Conservation (phyloP, 78 protist genomes). For the Dictyostelium brefeldianum region DNA sequence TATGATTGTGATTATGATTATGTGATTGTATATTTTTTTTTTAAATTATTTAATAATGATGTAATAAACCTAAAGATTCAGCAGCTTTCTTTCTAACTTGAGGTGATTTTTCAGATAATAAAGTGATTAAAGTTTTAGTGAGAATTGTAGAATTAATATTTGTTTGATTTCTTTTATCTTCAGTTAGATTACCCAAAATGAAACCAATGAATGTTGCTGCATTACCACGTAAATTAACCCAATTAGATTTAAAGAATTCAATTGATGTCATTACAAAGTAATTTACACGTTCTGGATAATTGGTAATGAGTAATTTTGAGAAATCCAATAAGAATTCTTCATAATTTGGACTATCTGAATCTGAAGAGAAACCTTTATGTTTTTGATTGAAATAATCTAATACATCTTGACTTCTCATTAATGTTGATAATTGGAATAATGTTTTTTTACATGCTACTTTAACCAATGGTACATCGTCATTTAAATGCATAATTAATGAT, state of each 20-base stretch:
- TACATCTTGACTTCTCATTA: slow-evolving; percentile 55
- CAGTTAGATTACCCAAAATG: slow-evolving; percentile 75
- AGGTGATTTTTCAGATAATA: slow-evolving; percentile 66
- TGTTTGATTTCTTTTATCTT: slow-evolving; percentile 57
- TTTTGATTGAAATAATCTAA: slow-evolving; percentile 20
- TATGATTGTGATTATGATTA: neutral
- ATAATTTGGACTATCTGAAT: slow-evolving; percentile 29
- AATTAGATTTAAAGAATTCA: slow-evolving; percentile 51
- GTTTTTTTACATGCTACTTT: slow-evolving; percentile 48
- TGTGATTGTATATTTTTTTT: neutral
- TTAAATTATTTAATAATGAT: slow-evolving; percentile 52
- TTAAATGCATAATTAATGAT: slow-evolving; percentile 55
- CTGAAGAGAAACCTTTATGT: neutral
- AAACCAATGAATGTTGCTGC: slow-evolving; percentile 80
- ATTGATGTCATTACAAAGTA: slow-evolving; percentile 71
- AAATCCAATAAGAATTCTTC: slow-evolving; percentile 75
- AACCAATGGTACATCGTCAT: slow-evolving; percentile 50
- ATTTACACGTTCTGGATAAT: slow-evolving; percentile 72
- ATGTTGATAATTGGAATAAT: slow-evolving; percentile 27
- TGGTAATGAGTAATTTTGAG: slow-evolving; percentile 63
- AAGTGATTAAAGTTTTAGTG: slow-evolving; percentile 33
- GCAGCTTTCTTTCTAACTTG: slow-evolving; percentile 78
- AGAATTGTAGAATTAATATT: slow-evolving; percentile 51
- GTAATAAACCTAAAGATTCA: slow-evolving; percentile 70
- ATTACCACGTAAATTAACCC: slow-evolving; percentile 52